Base-by-base conservation (phyloP, 768 basidiomycete species). In the Xerocomellus dryophilus region DNA sequence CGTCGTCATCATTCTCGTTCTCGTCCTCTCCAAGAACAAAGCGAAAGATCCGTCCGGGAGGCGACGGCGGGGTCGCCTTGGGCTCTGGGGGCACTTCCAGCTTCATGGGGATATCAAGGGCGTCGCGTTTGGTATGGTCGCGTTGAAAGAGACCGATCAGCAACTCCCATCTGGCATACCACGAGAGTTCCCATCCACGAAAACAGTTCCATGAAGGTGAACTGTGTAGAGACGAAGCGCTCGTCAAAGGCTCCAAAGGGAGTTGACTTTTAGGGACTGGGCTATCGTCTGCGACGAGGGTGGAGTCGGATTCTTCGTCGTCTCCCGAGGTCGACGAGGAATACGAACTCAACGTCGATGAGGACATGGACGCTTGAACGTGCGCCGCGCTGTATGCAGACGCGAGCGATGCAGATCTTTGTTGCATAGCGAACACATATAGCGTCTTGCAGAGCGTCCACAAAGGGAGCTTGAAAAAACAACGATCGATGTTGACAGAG, bases 391-490 rank as follows among this genome's bases (percentile, higher is more conserved):
- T 40, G n/a, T 63, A 57, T n/a, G 61, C 60, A 43, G 66, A 49
- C 44, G 47, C 35, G 35, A 38, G 40, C 17, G 44, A 40, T 14
- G 43, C 20, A 36, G 49, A 43, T 39, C 57, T 50, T 20, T 76
- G 66, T 42, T 81, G 79, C 62, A 88, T 66, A 57, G 84, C 81
- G 56, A 78, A 78, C 67, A 83, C 75, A 74, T 81, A 88, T n/a
- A 87, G 59, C 38, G 76, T 78, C 73, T 88, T 88, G 41, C 75
- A 70, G 62, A 88, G 81, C 18, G 86, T 87, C 81, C 85, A 86
- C 43, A 82, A 64, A 4, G 82, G 80, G 61, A 83, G 73, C 32
- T 67, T 72, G 54, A 76, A 76, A 60, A 87, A 85, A 57, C 72
- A 81, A 11, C 80, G 80, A 65, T 88, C 86, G 46, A 84, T 74